Base-by-base conservation (phyloP, 2,329 filamentous ascomycete genomes). In the Hypoxylon sp. region DNA sequence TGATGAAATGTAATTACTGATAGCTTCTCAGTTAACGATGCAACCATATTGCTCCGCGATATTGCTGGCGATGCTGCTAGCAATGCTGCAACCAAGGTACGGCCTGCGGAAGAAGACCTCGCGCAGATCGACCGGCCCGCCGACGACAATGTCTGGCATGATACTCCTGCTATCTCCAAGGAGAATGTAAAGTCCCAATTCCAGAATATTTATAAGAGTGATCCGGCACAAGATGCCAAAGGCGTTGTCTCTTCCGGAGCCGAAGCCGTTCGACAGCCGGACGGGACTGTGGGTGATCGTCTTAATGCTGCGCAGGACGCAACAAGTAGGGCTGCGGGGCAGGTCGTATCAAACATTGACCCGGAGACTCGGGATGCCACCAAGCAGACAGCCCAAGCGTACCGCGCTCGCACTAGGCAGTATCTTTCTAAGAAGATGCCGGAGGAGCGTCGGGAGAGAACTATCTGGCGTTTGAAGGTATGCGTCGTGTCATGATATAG, bases 71-170 rank as follows among this genome's bases (percentile, higher is more conserved):
- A 99, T 81, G 93, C 92, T 26, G 94, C 96, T 10, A 87, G 87
- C 70, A 95, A 92, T 76, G 91, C 92, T 5, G 94, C 94, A 63
- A 84, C 85, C 75, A 88, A 84, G 74, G 87, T 98, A 55, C 92
- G 92, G 58, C 96, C 96, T 2, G 89, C 87, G 1, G 88, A 97
- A 63, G 92, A 97, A 0, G 84, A 91, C 68, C 86, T 98, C 19
- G 78, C 83, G 8, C 90, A 94, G 75, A 89, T 98, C 35, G 95
- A 98, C 73, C 79, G 84, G n/a, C 89, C 96, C 1, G 96, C 96
- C 1, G 89, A 92, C 17, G 94, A 97, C 76, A 96, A 98, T 81
- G 92, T 91, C 14, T 99, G 96, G 96, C 93, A 98, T 75, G 94
- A 98, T 64, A 87, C 89, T 47, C 94, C 94, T 2, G 86, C 96